These are phyloP conservation scores for Ophiocytium majus DNA, from an alignment of 352 stramenopile genomes.

Conservation along the genomic window DNA sequence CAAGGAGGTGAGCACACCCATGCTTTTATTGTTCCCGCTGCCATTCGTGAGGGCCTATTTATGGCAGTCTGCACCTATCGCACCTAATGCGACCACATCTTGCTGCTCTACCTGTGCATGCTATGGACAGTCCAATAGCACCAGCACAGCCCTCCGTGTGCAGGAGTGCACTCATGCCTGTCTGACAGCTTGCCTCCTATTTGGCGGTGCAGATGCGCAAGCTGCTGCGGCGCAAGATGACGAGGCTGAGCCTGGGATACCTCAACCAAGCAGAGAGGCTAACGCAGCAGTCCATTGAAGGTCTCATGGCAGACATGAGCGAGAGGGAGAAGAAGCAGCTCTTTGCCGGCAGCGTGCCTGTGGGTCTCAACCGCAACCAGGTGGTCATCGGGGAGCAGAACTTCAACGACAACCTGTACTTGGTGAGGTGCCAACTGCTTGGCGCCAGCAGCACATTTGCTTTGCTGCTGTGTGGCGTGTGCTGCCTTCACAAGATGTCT, in stretches of 20 bases:
- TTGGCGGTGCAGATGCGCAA: slow-evolving; percentile 47
- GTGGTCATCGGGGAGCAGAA: slow-evolving; percentile 55
- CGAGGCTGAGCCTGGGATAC: slow-evolving; percentile 44
- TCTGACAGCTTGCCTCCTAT: no score
- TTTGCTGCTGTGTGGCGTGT: no score
- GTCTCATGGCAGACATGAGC: slow-evolving; percentile 49
- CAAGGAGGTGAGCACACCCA: slow-evolving; percentile 23
- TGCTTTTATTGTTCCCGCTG: no score
- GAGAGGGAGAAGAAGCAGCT: slow-evolving; percentile 55
- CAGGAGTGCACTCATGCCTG: no score
- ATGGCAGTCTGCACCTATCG: no score
- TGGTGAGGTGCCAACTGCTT: slow-evolving; percentile 14
- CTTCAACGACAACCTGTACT: slow-evolving; percentile 57
- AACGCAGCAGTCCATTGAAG: slow-evolving; percentile 47
- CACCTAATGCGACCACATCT: no score
- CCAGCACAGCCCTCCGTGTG: no score
- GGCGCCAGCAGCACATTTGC: no score
- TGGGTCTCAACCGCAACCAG: slow-evolving; percentile 54
- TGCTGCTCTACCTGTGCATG: no score
- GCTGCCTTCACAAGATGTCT: no score
- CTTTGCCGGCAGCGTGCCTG: slow-evolving; percentile 51
- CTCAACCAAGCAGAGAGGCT: slow-evolving; percentile 49
- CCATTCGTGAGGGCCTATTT: no score
- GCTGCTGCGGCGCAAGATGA: slow-evolving; percentile 51
- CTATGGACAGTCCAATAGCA: no score